A percentile compares a stretch with the other conserved stretches of the same genome.
These are phyloP conservation scores for Ceratocystis albifundus DNA, from an alignment of 2,329 filamentous ascomycete genomes.

Conservation along the genomic window DNA sequence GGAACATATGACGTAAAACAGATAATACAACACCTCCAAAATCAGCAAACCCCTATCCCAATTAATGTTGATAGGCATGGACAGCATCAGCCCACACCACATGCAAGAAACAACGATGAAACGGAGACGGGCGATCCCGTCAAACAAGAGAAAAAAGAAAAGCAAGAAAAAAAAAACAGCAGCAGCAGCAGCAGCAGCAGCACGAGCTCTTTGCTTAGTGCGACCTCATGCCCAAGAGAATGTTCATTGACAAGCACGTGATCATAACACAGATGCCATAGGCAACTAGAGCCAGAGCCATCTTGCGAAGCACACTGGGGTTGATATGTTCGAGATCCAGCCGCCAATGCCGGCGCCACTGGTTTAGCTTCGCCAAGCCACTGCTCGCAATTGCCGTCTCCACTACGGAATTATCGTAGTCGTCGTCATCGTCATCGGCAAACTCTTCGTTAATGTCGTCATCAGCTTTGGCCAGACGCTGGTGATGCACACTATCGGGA, in stretches of 20 bases:
- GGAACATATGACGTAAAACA: neutral
- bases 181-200: too few relatives aligned
- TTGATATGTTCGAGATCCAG: slow-evolving; percentile 54
- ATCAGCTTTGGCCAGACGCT: slow-evolving; percentile 78
- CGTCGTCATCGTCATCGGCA: slow-evolving; percentile 39
- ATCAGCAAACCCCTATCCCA: neutral
- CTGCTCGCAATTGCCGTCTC: neutral
- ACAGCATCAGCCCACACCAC: neutral
- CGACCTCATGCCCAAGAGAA: slow-evolving; percentile 28
- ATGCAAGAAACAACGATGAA: neutral
- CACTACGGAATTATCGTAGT: slow-evolving; percentile 24
- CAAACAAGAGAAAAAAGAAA: neutral
- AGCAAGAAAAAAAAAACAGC: too few relatives aligned
- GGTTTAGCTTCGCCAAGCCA: slow-evolving; percentile 31
- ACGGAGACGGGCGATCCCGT: neutral
- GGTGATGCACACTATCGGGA: slow-evolving; percentile 75
- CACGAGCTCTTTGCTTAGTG: slow-evolving; percentile 1
- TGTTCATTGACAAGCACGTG: slow-evolving; percentile 74
- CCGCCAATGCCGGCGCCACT: slow-evolving; percentile 45
- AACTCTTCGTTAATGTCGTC: slow-evolving; percentile 62
- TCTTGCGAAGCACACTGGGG: slow-evolving; percentile 53
- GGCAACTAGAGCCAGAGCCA: slow-evolving; percentile 62
- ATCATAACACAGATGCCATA: slow-evolving; percentile 86
- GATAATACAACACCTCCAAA: neutral
- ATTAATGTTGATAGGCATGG: neutral